Evolutionary conservation across 495 filamentous ascomycete species (phyloP).

Genomic region (Hypoxylon cercidicola): DNA sequence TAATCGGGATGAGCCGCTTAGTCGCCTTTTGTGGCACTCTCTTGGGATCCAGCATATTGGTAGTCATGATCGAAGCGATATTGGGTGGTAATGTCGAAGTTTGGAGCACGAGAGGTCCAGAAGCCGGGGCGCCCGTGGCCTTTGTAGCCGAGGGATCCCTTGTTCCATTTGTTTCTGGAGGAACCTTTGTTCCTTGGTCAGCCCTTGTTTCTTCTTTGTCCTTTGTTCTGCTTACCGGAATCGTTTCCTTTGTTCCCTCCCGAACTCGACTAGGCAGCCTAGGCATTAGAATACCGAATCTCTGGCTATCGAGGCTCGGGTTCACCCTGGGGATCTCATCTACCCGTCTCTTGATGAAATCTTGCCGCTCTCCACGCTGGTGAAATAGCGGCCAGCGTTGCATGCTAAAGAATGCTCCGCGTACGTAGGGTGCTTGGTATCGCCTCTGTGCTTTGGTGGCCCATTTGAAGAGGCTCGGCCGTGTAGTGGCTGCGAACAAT

Average conservation of each 20-base stretch:
- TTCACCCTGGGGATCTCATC: conserved; percentile 32
- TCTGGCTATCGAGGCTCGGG: conserved; percentile 25
- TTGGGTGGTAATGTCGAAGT: neutral
- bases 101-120: conserved; percentile 7
- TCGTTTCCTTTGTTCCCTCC: conserved; percentile 24
- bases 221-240: conserved; percentile 5
- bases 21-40: neutral
- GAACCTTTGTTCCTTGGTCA: conserved; percentile 1
- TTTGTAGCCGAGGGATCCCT: conserved; percentile 4
- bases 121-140: neutral
- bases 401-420: conserved; percentile 41
- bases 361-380: conserved; percentile 11
- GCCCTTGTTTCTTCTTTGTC: conserved; percentile 8
- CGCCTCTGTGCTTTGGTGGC: conserved; percentile 41
- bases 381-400: conserved; percentile 40
- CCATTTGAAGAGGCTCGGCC: conserved; percentile 47
- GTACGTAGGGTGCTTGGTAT: conserved; percentile 41
- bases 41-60: too few relatives aligned
- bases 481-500: conserved; percentile 21
- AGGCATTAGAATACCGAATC: conserved; percentile 38
- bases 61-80: neutral
- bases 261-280: conserved; percentile 24
- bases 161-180: conserved; percentile 13
- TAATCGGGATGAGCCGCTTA: conserved; percentile 19
- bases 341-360: conserved; percentile 25